phyloP scores from a whole-genome alignment of 106 monocot genomes.

The Vanilla planifolia region DNA sequence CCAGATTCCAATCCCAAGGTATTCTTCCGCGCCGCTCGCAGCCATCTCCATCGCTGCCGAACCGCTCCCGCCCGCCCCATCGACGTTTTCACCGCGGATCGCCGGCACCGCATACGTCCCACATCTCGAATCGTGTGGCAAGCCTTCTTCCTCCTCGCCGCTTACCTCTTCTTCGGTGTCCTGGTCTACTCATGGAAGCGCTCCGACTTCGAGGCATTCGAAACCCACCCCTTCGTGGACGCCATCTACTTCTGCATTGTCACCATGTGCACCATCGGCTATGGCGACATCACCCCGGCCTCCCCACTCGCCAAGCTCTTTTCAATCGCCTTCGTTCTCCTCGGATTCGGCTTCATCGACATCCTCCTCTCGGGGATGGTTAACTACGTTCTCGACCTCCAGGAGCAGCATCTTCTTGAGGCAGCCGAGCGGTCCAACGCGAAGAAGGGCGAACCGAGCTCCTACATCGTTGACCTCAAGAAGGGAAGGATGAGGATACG shows the following conservation, averaged over 20 bases:
- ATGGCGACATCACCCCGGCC: conserved; percentile 87
- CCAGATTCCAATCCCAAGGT: conserved; percentile 1
- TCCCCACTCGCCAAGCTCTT: conserved; percentile 67
- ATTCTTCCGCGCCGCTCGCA: conserved; percentile 1
- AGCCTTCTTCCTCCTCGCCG: conserved; percentile 45
- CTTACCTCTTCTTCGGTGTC: conserved; percentile 73
- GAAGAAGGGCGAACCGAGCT: background rate
- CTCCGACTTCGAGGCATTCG: conserved; percentile 27
- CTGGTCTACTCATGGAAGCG: conserved; percentile 39
- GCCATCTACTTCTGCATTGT: conserved; percentile 93
- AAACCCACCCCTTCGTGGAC: conserved; percentile 73
- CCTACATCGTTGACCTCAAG: conserved; percentile 70
- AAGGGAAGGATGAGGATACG: conserved; percentile 87
- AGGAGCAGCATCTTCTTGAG: conserved; percentile 59
- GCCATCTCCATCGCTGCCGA: conserved; percentile 59
- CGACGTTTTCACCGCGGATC: background rate
- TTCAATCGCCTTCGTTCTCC: conserved; percentile 74
- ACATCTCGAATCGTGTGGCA: conserved; percentile 28
- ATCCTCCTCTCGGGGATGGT: conserved; percentile 83
- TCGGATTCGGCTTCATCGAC: conserved; percentile 89
- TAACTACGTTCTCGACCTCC: conserved; percentile 68
- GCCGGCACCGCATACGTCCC: background rate
- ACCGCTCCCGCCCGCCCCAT: conserved; percentile 70
- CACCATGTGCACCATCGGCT: conserved; percentile 94
- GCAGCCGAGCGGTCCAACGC: conserved; percentile 10